A percentile compares a stretch with the other conserved stretches of the same genome.
These are phyloP conservation scores for Coniochaeta ligniaria DNA, from an alignment of 2,329 filamentous ascomycete genomes.

Conservation along the genomic window DNA sequence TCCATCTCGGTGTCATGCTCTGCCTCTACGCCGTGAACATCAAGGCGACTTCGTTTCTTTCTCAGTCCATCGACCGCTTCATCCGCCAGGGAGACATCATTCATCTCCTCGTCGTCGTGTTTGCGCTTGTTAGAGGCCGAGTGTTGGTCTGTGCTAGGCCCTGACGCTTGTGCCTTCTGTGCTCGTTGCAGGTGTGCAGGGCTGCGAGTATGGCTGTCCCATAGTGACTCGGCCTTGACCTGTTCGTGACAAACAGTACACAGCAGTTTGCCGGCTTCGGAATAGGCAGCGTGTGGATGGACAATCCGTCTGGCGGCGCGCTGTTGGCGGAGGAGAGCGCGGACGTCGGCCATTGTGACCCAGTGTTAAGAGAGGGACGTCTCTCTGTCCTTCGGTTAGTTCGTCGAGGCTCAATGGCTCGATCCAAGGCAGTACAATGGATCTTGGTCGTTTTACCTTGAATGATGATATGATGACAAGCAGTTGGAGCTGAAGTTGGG, in stretches of 20 bases:
- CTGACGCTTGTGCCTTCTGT: constrained; percentile 13
- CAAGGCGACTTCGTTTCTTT: constrained; percentile 39
- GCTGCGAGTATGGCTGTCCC: constrained; percentile 55
- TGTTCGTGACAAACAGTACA: constrained; percentile 60
- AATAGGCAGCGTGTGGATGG: constrained; percentile 62
- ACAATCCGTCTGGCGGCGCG: constrained; percentile 66
- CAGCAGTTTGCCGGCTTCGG: constrained; percentile 57
- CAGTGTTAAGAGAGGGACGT: background rate
- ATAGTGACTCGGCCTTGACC: constrained; percentile 59
- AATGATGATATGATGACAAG: background rate
- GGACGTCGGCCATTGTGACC: constrained; percentile 64
- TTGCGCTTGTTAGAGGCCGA: constrained; percentile 19
- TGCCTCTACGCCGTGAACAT: constrained; percentile 15
- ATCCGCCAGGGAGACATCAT: constrained; percentile 17
- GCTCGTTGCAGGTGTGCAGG: constrained; percentile 35
- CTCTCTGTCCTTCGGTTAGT: background rate
- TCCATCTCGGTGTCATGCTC: background rate
- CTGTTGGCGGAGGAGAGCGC: constrained; percentile 71
- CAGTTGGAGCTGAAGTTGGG: background rate
- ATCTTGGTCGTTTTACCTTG: background rate
- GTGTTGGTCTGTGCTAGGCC: background rate
- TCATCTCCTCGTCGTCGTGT: constrained; percentile 24
- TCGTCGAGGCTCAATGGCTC: background rate
- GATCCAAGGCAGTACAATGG: background rate
- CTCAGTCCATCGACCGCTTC: constrained; percentile 19